A percentile compares a stretch with the other conserved stretches of the same genome.
Evolutionary conservation across 129 eudicot species (phyloP).

Genomic region (Glebionis coronaria): DNA sequence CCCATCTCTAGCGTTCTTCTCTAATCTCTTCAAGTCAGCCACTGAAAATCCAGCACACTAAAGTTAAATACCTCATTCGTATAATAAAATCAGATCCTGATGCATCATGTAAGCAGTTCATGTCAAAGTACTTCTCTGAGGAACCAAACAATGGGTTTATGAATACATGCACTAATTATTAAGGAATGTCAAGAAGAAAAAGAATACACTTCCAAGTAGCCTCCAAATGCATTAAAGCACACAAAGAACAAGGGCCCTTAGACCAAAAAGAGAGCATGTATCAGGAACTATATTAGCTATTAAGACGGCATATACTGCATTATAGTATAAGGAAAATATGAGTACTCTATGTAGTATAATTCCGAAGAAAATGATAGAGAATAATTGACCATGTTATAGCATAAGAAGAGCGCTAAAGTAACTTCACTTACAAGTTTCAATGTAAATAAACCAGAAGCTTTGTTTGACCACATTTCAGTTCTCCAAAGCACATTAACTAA

Average conservation of each 20-base stretch:
- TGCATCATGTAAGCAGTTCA: background rate
- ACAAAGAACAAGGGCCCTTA: constrained; percentile 10
- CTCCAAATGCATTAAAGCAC: background rate
- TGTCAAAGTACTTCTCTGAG: background rate
- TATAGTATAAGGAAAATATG: background rate
- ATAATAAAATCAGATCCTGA: background rate
- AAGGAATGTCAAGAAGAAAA: background rate
- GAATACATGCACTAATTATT: background rate
- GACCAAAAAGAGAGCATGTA: background rate
- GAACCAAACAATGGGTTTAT: constrained; percentile 5
- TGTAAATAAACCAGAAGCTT: background rate
- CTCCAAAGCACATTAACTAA: too few species aligned
- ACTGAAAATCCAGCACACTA: constrained; percentile 42
- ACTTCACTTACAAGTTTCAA: background rate
- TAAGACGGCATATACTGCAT: background rate
- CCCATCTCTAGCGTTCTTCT: constrained; percentile 81
- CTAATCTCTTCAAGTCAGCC: constrained; percentile 89
- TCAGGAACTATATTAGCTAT: background rate
- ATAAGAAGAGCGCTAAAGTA: background rate
- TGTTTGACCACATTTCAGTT: background rate
- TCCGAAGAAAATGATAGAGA: background rate
- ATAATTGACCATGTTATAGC: background rate
- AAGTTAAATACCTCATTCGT: constrained; percentile 7
- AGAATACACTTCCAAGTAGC: background rate
- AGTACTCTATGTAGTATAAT: background rate